Base-by-base conservation (phyloP, 495 filamentous ascomycete species). In the Sporormia fimetaria region DNA sequence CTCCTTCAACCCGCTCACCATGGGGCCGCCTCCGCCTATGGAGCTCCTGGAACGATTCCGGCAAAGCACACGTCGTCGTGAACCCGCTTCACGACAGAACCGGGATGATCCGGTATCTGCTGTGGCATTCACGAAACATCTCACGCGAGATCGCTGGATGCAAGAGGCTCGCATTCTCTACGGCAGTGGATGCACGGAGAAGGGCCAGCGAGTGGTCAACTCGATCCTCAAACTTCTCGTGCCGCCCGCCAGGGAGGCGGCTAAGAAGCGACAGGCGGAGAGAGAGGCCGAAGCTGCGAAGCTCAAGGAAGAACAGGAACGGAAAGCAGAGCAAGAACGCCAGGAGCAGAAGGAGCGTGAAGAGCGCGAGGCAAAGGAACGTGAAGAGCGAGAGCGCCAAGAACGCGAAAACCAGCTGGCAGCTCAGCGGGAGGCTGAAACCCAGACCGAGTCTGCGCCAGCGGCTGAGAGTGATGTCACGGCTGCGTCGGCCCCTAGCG, bases 111-210 rank as follows among this genome's bases (percentile, higher is more conserved):
- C 75, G 20, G 67, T 68, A 20, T 70, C 77, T 47, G 75, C 82
- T 8, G 76, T 84, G 10, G 67, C 74, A 24, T 94, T 94, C 60
- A 64, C 68, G 16, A 68, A 83, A 12, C 71, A 73, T 22, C 64
- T 71, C 2, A 95, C 88, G 8, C 64, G 63, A 27, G 65, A 67
- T 27, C 76, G 90, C 30, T 99, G 92, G 87, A 76, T 81, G 51
- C 83, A 94, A 52, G 90, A 96, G 62, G 82, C 87, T 9, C 78
- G 79, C 43, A 73, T 96, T 59, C 66, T 96, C 1, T 96, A 86
- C 59, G 81, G 80, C 33, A 60, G 59, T 27, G 68, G 63, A 15
- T 71, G 80, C 37, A 54, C 71, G 6, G 86, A 92, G 21, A 86
- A 82, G 52, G 74, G 78, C n/a, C 63, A 67, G 41, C 77, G 75